These are phyloP conservation scores for Termitomyces sp. DNA, from an alignment of 768 basidiomycete genomes.

Conservation along the genomic window DNA sequence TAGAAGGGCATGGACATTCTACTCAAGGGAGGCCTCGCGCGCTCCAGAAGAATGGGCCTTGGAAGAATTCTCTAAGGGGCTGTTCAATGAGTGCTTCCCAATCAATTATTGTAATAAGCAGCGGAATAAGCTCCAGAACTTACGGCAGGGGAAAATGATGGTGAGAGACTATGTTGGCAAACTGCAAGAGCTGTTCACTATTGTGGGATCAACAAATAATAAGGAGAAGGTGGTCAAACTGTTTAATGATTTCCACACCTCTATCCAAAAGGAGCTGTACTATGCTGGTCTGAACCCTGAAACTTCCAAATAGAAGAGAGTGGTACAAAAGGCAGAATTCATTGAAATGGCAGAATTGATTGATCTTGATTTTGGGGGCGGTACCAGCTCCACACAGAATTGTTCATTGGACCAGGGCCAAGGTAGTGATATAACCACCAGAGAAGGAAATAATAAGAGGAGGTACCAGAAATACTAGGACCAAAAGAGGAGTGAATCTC, in stretches of 20 bases:
- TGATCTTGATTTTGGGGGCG: not conserved
- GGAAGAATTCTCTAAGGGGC: not conserved
- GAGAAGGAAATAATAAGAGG: no score
- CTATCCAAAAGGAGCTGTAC: constrained; percentile 14
- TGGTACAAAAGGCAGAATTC: constrained; percentile 3
- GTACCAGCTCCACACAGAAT: no score
- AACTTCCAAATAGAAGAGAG: constrained; percentile 18
- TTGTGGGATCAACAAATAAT: constrained; percentile 21
- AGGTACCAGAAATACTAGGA: no score
- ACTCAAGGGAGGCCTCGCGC: not conserved
- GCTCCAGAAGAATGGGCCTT: not conserved
- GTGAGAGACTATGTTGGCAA: constrained; percentile 26
- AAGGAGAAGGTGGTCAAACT: not conserved
- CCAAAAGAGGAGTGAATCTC: not conserved
- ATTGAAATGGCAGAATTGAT: not conserved
- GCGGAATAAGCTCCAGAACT: constrained; percentile 15
- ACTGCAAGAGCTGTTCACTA: constrained; percentile 22
- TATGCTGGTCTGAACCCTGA: constrained; percentile 21
- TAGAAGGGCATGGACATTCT: not conserved
- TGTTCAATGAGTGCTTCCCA: not conserved
- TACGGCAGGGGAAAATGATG: constrained; percentile 18
- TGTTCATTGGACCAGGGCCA: rapidly evolving
- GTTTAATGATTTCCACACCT: constrained; percentile 24
- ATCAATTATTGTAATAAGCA: constrained; percentile 21
- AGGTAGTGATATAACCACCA: no score